Evolutionary conservation across 2,329 filamentous ascomycete species (phyloP).

Genomic region (Stemphylium beticola): DNA sequence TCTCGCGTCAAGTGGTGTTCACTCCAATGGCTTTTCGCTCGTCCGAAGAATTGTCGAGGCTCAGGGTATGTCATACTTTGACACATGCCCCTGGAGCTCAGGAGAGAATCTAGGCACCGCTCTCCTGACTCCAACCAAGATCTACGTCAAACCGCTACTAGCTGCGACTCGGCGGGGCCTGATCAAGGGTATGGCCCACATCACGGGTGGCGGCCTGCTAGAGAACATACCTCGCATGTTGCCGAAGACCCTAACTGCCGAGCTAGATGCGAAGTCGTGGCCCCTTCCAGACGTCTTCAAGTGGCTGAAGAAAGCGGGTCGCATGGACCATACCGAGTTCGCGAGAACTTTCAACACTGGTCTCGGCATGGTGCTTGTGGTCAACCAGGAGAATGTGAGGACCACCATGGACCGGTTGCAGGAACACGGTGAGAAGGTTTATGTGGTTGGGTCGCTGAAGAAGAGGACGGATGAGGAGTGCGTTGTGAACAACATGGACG

Average conservation of each 20-base stretch:
- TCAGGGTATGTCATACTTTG: slow-evolving; percentile 72
- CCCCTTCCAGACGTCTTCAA: slow-evolving; percentile 77
- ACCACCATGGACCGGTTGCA: slow-evolving; percentile 67
- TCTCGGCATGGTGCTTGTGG: slow-evolving; percentile 90
- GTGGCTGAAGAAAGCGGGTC: slow-evolving; percentile 80
- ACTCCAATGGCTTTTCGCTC: slow-evolving; percentile 98
- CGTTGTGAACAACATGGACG: slow-evolving; percentile 65
- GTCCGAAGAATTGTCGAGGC: slow-evolving; percentile 85
- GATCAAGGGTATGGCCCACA: slow-evolving; percentile 93
- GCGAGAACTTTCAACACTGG: slow-evolving; percentile 94
- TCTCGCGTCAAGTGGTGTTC: slow-evolving; percentile 82
- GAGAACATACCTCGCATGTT: slow-evolving; percentile 97
- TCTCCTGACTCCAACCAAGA: slow-evolving; percentile 86
- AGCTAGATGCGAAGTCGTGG: slow-evolving; percentile 81
- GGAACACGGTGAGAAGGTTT: slow-evolving; percentile 76
- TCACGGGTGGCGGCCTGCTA: slow-evolving; percentile 89
- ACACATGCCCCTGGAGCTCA: slow-evolving; percentile 76
- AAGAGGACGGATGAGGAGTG: slow-evolving; percentile 62
- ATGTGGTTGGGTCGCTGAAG: slow-evolving; percentile 74
- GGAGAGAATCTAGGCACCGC: slow-evolving; percentile 71
- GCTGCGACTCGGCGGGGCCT: slow-evolving; percentile 65
- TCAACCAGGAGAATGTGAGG: slow-evolving; percentile 68
- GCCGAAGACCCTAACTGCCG: slow-evolving; percentile 75
- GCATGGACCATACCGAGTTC: slow-evolving; percentile 79
- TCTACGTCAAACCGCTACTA: slow-evolving; percentile 87